These are phyloP conservation scores for Aspergillus egyptiacus DNA, from an alignment of 495 filamentous ascomycete species.

Conservation along the genomic window DNA sequence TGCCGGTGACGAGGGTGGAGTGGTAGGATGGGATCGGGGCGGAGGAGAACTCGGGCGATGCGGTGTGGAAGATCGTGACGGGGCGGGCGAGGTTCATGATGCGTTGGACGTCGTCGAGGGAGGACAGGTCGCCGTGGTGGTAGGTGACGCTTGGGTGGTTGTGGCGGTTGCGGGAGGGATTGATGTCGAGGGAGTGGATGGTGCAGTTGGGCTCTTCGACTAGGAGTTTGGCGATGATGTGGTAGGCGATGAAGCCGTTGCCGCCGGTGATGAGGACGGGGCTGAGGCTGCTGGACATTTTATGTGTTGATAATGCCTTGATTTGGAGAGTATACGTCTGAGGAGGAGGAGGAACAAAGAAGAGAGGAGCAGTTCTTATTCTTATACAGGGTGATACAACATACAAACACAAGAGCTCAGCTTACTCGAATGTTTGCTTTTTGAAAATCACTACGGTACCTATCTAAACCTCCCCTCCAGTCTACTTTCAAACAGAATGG, in stretches of 20 bases:
- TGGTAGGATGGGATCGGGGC: constrained; percentile 3
- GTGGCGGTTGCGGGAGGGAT: constrained; percentile 2
- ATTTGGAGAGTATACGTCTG: neutral
- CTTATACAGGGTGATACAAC: neutral
- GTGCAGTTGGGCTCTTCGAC: constrained; percentile 1
- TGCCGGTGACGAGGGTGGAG: constrained; percentile 1
- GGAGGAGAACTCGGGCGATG: constrained; percentile 12
- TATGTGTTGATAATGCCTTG: no score
- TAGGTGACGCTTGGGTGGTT: neutral
- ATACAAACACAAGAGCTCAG: neutral
- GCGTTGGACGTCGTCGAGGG: neutral
- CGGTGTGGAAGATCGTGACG: constrained; percentile 11
- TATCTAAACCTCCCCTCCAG: no score
- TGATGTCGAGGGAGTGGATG: constrained; percentile 10
- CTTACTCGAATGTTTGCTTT: neutral
- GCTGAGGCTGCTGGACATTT: neutral
- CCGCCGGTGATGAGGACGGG: constrained; percentile 12
- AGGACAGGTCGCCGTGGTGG: constrained; percentile 3
- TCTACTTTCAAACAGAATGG: neutral
- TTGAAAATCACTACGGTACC: neutral
- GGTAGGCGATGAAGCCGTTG: constrained; percentile 13
- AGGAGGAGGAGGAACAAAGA: neutral
- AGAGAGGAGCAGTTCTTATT: neutral
- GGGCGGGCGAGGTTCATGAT: constrained; percentile 6
- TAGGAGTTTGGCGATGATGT: constrained; percentile 12